Evolutionary conservation across 2,329 filamentous ascomycete species (phyloP).

Genomic region (Nemania abortiva): DNA sequence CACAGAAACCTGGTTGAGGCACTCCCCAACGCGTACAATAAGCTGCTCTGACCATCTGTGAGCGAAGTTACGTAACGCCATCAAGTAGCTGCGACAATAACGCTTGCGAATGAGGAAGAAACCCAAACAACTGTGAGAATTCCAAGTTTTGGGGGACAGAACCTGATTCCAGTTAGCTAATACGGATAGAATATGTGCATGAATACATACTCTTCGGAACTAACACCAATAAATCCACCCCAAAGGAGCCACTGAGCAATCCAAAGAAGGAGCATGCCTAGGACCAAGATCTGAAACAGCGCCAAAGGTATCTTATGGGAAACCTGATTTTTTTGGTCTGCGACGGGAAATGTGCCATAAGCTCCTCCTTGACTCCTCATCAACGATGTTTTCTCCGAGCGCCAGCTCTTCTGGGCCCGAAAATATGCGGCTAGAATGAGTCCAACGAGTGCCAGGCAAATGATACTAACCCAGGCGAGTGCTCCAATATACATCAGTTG

Average conservation of each 20-base stretch:
- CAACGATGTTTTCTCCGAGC: constrained; percentile 15
- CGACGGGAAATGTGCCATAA: constrained; percentile 19
- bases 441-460: background rate
- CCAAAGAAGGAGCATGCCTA: constrained; percentile 26
- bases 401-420: background rate
- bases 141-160: constrained; percentile 22
- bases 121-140: constrained; percentile 25
- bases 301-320: background rate
- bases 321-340: constrained; percentile 1
- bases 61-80: constrained; percentile 1
- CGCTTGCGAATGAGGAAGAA: constrained; percentile 13
- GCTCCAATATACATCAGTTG: constrained; percentile 22
- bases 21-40: background rate
- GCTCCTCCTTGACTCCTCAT: background rate
- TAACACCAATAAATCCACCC: constrained; percentile 21
- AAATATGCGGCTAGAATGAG: background rate
- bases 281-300: background rate
- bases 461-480: constrained; percentile 19
- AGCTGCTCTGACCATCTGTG: constrained; percentile 1
- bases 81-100: constrained; percentile 16
- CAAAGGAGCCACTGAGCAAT: constrained; percentile 31
- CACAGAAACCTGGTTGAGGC: background rate
- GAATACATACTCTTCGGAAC: constrained; percentile 26
- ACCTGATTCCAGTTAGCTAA: constrained; percentile 19
- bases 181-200: constrained; percentile 12